A percentile compares a stretch with the other conserved stretches of the same genome.
Evolutionary conservation across 2,329 filamentous ascomycete species (phyloP).

Genomic region (Leptoxyphium fumago): DNA sequence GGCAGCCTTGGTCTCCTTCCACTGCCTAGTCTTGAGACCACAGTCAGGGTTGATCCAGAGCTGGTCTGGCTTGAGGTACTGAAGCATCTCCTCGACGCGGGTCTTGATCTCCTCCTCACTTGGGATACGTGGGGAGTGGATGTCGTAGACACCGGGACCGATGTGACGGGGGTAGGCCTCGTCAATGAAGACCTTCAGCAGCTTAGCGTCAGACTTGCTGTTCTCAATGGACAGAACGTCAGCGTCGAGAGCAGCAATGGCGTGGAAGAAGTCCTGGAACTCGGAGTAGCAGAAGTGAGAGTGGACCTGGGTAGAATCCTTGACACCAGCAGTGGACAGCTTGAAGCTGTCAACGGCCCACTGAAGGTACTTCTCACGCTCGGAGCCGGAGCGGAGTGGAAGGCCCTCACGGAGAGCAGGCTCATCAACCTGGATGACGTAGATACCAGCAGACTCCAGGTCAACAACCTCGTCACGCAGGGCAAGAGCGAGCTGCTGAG

Average conservation of each 20-base stretch:
- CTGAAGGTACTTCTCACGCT: constrained; percentile 90
- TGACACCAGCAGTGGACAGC: constrained; percentile 80
- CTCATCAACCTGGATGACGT: constrained; percentile 98
- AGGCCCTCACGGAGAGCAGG: constrained; percentile 98
- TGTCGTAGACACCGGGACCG: constrained; percentile 98
- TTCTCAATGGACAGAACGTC: constrained; percentile 99
- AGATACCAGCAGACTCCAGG: constrained; percentile 90
- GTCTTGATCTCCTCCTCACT: constrained; percentile 97
- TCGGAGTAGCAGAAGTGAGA: constrained; percentile 99
- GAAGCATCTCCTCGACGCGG: constrained; percentile 94
- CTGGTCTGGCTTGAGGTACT: constrained; percentile 91
- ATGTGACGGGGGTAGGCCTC: constrained; percentile 97
- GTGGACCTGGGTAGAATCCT: constrained; percentile 97
- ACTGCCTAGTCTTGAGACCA: constrained; percentile 97
- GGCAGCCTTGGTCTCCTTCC: constrained; percentile 96
- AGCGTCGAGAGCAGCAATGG: constrained; percentile 92
- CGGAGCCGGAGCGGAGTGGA: constrained; percentile 80
- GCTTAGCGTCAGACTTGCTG: constrained; percentile 99
- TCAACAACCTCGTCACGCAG: constrained; percentile 97
- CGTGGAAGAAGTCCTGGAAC: constrained; percentile 99
- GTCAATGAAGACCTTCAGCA: constrained; percentile 96
- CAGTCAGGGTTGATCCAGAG: constrained; percentile 99
- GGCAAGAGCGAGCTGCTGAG: constrained; percentile 94
- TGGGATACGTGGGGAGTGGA: constrained; percentile 96
- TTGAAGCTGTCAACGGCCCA: constrained; percentile 99